phyloP scores from a whole-genome alignment of 78 protist species.

The Isochrysis galbana region DNA sequence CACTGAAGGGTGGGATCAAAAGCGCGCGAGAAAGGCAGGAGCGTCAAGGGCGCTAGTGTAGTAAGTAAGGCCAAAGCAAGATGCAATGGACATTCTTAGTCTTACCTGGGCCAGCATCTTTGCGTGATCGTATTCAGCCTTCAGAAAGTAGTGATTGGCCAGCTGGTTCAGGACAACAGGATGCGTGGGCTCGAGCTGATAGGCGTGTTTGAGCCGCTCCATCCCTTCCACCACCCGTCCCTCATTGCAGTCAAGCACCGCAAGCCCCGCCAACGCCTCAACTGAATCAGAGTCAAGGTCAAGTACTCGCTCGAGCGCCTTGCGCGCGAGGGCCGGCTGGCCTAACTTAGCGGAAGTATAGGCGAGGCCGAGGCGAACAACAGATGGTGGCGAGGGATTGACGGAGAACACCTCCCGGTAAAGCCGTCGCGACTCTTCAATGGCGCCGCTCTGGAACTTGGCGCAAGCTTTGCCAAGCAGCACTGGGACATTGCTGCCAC shows the following conservation, averaged over 20 bases:
- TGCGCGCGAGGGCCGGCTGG: not conserved
- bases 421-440: not conserved
- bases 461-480: not conserved
- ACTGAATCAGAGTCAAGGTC: not conserved
- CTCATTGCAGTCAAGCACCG: not conserved
- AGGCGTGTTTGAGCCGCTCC: not conserved
- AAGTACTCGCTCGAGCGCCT: not conserved
- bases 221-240: not conserved
- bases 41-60: too few species aligned
- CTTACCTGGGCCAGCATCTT: not conserved
- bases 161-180: not conserved
- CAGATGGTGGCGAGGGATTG: not conserved
- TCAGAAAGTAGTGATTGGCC: not conserved
- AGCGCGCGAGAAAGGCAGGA: too few species aligned
- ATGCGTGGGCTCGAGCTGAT: not conserved
- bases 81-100: too few species aligned
- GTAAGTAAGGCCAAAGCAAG: too few species aligned
- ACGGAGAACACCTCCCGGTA: not conserved
- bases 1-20: too few species aligned
- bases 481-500: not conserved
- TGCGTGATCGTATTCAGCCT: not conserved
- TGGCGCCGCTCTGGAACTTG: not conserved
- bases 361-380: not conserved
- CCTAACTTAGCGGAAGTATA: not conserved
- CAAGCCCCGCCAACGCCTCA: not conserved